Conservation (phyloP, 1,139 yeast genomes). For the Candida sanyaensis region DNA sequence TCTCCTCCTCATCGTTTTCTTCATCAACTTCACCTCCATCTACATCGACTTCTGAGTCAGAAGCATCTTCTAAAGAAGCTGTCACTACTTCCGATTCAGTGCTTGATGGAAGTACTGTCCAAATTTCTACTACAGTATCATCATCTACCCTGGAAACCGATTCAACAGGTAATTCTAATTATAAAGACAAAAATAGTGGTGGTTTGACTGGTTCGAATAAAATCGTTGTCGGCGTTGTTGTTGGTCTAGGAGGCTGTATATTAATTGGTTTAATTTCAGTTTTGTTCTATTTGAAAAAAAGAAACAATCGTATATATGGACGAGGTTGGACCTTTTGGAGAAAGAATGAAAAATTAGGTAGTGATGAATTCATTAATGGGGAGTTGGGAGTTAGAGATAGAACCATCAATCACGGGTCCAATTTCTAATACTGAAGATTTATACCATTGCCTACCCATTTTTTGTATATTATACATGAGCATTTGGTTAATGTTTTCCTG, state of each 20-base stretch:
- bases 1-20: too few relatives aligned
- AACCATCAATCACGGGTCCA: constrained; percentile 26
- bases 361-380: constrained; percentile 62
- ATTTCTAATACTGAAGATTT: too few relatives aligned
- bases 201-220: constrained; percentile 47
- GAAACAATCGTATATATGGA: constrained; percentile 28
- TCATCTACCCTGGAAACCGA: constrained; percentile 33
- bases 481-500: too few relatives aligned
- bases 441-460: too few relatives aligned
- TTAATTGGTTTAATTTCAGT: constrained; percentile 38
- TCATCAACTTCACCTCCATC: too few relatives aligned
- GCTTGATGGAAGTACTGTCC: constrained; percentile 37
- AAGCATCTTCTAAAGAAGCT: too few relatives aligned
- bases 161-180: constrained; percentile 16
- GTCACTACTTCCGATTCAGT: too few relatives aligned
- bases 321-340: constrained; percentile 57
- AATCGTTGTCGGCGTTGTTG: constrained; percentile 53
- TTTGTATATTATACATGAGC: too few relatives aligned
- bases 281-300: constrained; percentile 38
- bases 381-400: constrained; percentile 55
- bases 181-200: constrained; percentile 17
- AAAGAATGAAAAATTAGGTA: constrained; percentile 46
- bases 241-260: constrained; percentile 51
- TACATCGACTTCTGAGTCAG: too few relatives aligned
- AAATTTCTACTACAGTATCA: constrained; percentile 41